Conservation (phyloP, 2,329 filamentous ascomycete species). For the Bimuria novae-zelandiae region DNA sequence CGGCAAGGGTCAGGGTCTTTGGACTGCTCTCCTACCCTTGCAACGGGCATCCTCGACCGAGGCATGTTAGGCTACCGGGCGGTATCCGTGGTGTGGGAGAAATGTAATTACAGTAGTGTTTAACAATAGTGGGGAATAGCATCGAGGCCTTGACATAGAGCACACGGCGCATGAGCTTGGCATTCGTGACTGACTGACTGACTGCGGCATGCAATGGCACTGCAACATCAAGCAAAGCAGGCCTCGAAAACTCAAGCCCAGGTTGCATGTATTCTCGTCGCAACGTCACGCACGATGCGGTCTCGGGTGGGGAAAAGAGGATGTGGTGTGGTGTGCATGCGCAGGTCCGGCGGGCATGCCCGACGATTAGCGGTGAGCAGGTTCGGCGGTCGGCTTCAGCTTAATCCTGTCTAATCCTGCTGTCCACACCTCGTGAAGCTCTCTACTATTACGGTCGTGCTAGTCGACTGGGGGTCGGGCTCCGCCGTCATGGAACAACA, state of each 20-base stretch:
- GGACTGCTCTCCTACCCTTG: background rate
- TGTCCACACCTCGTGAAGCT: background rate
- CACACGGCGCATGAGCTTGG: background rate
- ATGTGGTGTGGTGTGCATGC: background rate
- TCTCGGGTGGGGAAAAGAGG: background rate
- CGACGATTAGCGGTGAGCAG: slow-evolving; percentile 2
- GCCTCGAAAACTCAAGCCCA: background rate
- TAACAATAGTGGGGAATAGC: background rate
- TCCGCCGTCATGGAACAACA: slow-evolving; percentile 8
- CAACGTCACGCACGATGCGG: background rate
- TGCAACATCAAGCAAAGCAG: background rate
- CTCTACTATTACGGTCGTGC: slow-evolving; percentile 5
- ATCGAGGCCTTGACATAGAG: background rate
- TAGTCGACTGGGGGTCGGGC: slow-evolving; percentile 7
- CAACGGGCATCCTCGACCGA: background rate
- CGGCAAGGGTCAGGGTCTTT: background rate
- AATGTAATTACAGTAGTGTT: too few relatives aligned
- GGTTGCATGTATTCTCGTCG: background rate
- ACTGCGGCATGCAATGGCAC: background rate
- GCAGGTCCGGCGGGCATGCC: background rate
- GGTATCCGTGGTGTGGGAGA: background rate
- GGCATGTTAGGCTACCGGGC: background rate
- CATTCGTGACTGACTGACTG: too few relatives aligned
- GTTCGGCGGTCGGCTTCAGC: background rate
- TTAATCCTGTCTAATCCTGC: slow-evolving; percentile 6